phyloP scores from a whole-genome alignment of 2,329 filamentous ascomycete species.

The Aspergillus uvarum region DNA sequence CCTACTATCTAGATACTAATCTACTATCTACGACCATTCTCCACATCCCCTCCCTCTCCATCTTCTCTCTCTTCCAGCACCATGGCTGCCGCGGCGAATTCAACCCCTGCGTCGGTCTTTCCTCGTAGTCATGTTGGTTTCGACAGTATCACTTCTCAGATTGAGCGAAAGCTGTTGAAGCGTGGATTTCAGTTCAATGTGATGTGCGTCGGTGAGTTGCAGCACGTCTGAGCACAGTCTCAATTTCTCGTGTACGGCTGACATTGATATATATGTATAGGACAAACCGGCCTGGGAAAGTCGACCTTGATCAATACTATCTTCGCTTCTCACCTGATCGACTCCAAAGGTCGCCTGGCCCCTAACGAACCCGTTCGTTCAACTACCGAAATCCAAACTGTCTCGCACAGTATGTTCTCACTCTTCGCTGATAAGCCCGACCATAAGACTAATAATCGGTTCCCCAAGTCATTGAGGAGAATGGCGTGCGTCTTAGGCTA shows the following conservation, averaged over 20 bases:
- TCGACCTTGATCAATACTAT: conserved; percentile 99
- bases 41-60: conserved; percentile 14
- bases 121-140: conserved; percentile 99
- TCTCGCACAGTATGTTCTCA: conserved; percentile 70
- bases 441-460: conserved; percentile 20
- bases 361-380: conserved; percentile 91
- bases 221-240: background rate
- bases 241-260: background rate
- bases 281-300: conserved; percentile 97
- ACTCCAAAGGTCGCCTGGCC: conserved; percentile 92
- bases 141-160: conserved; percentile 99
- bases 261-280: conserved; percentile 49
- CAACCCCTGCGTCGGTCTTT: conserved; percentile 60
- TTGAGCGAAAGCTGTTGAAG: conserved; percentile 99
- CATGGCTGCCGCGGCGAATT: conserved; percentile 68
- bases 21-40: conserved; percentile 2
- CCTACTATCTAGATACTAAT: conserved; percentile 6
- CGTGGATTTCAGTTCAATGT: conserved; percentile 99
- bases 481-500: conserved; percentile 91
- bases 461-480: conserved; percentile 83
- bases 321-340: conserved; percentile 98
- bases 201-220: conserved; percentile 90
- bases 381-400: conserved; percentile 96
- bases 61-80: conserved; percentile 42
- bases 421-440: background rate